Evolutionary conservation across 2,329 filamentous ascomycete species (phyloP), one percentile per base, ranked within the genome.

Genomic region (Akanthomyces uredinophilus): DNA sequence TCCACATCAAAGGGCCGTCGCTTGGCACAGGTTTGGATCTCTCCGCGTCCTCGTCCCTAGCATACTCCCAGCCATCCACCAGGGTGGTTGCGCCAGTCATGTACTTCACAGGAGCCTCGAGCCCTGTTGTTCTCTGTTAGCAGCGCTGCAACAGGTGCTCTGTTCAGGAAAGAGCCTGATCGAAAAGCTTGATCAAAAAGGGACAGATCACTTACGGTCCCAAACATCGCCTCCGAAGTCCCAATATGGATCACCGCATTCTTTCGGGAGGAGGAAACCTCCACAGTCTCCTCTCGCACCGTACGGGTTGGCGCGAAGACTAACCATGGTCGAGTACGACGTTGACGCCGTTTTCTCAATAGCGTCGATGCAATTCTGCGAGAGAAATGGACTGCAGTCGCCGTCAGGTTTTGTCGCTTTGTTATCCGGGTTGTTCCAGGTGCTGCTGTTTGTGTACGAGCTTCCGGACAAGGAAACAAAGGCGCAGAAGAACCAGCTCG

Each of bases 291-390:
- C 51, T 39, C 47, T 24, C 35, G 32, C 57, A 14, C 24, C 37
- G 24, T 29, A 47, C 4, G 29, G 41, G 44, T 59, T 49, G 18
- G 2, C 1, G 1, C 13, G 11, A 16, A 49, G 11, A 39, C 11
- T 5, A 22, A 20, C 32, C 2, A 6, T n/a, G 27, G 18, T 37
- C 6, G n/a, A 29, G 20, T 46, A 52, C 5, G 58, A 32, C 11
- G 50, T 61, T 16, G 58, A 32, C 3, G 58, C 58, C 5, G n/a
- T 13, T 18, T 61, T 61, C 14, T 61, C 58, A 18, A 61, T 41
- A 8, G 58, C 58, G 14, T 46, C 43, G 7, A 61, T 54, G 29
- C 58, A 61, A 3, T 8, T 27, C 8, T 47, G 35, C 1, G 58
- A 54, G 29, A 61, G 14, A 27, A 51, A 61, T 1, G 58, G 50